These are phyloP conservation scores for Oehlia diaphana DNA, from an alignment of 192 early-diverging fungal species.

Conservation along the genomic window DNA sequence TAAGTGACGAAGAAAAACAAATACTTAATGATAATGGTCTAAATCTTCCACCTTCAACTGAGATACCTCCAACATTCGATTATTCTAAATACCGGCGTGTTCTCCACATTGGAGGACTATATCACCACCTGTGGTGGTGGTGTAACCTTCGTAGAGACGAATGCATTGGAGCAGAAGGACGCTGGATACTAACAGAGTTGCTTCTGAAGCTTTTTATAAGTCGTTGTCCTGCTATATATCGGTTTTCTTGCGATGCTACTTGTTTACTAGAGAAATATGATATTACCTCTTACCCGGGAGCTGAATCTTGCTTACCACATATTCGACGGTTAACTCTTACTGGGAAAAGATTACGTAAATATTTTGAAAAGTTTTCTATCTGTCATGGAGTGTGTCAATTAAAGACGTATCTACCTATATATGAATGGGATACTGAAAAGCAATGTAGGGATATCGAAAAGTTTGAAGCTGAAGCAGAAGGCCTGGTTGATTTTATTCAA, in stretches of 20 bases:
- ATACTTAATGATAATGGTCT: constrained; percentile 17
- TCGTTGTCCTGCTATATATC: constrained; percentile 9
- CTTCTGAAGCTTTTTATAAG: constrained; percentile 11
- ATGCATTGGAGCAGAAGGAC: constrained; percentile 8
- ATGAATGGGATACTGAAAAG: constrained; percentile 18
- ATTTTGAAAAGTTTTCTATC: constrained; percentile 13
- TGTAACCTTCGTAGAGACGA: constrained; percentile 19
- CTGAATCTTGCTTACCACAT: constrained; percentile 3
- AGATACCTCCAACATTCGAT: constrained; percentile 6
- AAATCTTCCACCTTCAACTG: constrained; percentile 15
- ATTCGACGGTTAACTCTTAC: constrained; percentile 11
- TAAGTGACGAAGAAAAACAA: constrained; percentile 15
- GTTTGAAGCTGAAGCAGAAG: constrained; percentile 13
- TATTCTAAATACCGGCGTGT: constrained; percentile 15
- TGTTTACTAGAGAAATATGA: constrained; percentile 1
- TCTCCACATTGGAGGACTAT: constrained; percentile 10
- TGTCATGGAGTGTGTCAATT: constrained; percentile 8
- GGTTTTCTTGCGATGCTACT: constrained; percentile 15
- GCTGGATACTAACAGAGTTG: constrained; percentile 8
- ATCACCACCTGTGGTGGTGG: constrained; percentile 20
- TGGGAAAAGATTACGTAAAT: constrained; percentile 16
- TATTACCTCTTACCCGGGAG: constrained; percentile 4
- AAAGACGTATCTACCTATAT: constrained; percentile 12
- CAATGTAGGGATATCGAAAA: constrained; percentile 16
- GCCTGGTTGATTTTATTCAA: constrained; percentile 8